Conservation (phyloP, 169 alveolate species). For the Cryptosporidium bovis region DNA sequence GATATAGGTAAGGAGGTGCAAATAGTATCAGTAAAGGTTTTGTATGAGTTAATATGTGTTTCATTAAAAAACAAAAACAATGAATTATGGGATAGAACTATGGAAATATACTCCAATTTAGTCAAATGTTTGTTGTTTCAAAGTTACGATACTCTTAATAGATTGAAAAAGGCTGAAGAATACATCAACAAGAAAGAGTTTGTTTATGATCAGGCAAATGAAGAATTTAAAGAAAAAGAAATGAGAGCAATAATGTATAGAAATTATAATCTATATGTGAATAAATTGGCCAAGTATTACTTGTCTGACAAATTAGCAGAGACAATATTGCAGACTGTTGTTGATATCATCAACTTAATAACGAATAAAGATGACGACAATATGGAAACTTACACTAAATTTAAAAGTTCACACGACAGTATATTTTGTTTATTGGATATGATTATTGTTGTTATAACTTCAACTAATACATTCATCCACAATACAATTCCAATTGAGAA, state of each 20-base stretch:
- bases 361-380: not conserved
- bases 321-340: constrained; percentile 33
- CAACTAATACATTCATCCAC: constrained; percentile 44
- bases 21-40: constrained; percentile 16
- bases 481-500: constrained; percentile 10
- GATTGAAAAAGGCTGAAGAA: constrained; percentile 37
- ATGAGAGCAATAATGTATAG: not conserved
- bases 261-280: constrained; percentile 20
- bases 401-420: not conserved
- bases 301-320: constrained; percentile 69
- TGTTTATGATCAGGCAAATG: not conserved
- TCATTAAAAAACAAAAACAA: constrained; percentile 6
- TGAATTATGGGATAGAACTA: constrained; percentile 9
- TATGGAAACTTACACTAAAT: not conserved
- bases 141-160: constrained; percentile 17
- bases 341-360: constrained; percentile 24
- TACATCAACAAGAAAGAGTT: not conserved
- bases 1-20: constrained; percentile 21
- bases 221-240: not conserved
- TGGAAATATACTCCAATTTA: constrained; percentile 14
- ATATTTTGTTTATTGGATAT: constrained; percentile 1
- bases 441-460: constrained; percentile 30
- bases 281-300: constrained; percentile 11
- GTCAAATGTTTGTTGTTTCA: not conserved
- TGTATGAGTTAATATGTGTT: constrained; percentile 26